These are phyloP conservation scores for Ceriops decandra DNA, from an alignment of 345 rosid genomes.

Conservation along the genomic window DNA sequence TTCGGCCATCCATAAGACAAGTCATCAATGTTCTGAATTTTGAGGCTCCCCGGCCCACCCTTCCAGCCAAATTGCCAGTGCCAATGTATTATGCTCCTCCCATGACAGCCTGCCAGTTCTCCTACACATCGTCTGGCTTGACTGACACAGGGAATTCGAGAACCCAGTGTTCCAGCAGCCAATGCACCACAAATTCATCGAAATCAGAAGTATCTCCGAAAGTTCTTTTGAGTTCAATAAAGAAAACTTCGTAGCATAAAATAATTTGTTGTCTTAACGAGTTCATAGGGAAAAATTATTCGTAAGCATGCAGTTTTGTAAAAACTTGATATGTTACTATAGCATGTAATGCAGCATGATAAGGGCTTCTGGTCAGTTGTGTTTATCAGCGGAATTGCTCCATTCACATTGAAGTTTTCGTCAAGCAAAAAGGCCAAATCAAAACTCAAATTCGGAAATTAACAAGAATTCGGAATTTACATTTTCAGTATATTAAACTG, in stretches of 20 bases:
- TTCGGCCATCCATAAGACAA: slow-evolving; percentile 23
- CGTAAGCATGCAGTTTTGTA: too few relatives aligned
- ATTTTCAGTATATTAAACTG: too few relatives aligned
- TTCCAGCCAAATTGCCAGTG: slow-evolving; percentile 22
- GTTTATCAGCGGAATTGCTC: too few relatives aligned
- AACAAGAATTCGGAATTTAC: too few relatives aligned
- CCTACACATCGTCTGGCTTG: slow-evolving; percentile 17
- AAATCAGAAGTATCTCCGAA: slow-evolving; percentile 1
- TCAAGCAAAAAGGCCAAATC: too few relatives aligned
- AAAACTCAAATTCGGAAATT: too few relatives aligned
- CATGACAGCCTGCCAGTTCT: slow-evolving; percentile 12
- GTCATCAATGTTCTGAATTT: slow-evolving; percentile 23
- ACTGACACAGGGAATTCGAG: neutral
- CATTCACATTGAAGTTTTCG: too few relatives aligned
- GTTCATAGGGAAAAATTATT: too few relatives aligned
- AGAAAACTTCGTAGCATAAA: neutral
- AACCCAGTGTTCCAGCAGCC: slow-evolving; percentile 8
- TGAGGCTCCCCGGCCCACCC: slow-evolving; percentile 26
- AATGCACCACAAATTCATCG: slow-evolving; percentile 9
- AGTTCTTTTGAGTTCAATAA: slow-evolving; percentile 11
- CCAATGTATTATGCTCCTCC: slow-evolving; percentile 30
- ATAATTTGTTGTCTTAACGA: neutral
- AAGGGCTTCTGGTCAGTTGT: too few relatives aligned
- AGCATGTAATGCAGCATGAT: too few relatives aligned
- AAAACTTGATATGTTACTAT: too few relatives aligned